Base-by-base conservation (phyloP, 2,329 filamentous ascomycete genomes). In the Scedosporium boydii region DNA sequence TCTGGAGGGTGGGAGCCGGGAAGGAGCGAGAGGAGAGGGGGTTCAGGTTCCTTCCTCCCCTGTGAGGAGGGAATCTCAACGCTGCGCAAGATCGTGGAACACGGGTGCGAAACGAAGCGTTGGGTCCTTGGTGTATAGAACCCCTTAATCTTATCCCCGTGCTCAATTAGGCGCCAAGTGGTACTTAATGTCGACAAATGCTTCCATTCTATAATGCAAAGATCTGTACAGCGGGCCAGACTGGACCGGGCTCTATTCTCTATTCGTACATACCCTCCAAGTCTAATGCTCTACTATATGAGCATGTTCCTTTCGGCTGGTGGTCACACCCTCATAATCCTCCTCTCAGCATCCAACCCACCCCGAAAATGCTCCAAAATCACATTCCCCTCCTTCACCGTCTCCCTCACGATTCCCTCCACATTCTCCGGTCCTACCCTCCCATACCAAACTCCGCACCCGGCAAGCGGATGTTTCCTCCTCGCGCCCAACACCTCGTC, bases 371-470 rank as follows among this genome's bases (percentile, higher is more conserved):
- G 76, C 64, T 92, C 87, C 29, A 77, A 78, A 34, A 95, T 84
- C 0, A 95, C 81, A 34, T 79, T 84, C 0, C 90, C 89, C 26
- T 78, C 78, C 6, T 85, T 55, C 0, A 95, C 75, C 4, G 90
- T 93, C 77, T 91, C 86, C 21, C 78, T 75, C 4, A 95, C 80
- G 57, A 95, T 83, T 0, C 90, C 90, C 70, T 92, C 87, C 0
- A 93, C 89, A 71, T 93, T 83, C 69, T 80, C 82, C 3, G 89
- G 87, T 67, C 88, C 87, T 1, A 95, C 87, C 48, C 90, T 77
- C 0, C 90, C 90, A 72, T 95, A 95, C 90, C 90, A 95, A 2
- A 95, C 82, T 0, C 90, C 90, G 68, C 84, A 84, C 0, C 90
- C 89, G 1, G 83, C 84, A 59, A 93, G 73, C 4, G 83, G 79